Base-by-base conservation (phyloP, 176 grass and related monocot genomes). In the Microstegium vimineum region DNA sequence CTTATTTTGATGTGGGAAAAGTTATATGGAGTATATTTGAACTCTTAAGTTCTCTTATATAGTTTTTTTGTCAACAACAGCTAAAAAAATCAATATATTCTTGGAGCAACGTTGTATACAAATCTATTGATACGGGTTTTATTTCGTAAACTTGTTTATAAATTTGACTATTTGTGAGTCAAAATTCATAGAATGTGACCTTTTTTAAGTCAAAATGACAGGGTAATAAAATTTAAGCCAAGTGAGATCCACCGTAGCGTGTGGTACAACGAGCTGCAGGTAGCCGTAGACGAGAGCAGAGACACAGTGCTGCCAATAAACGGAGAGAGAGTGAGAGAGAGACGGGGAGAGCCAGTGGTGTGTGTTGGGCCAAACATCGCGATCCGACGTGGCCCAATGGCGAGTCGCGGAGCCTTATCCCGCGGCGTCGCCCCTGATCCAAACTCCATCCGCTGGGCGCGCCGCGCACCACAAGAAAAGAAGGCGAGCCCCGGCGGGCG, bases 301-400 rank as follows among this genome's bases (percentile, higher is more conserved):
- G 22, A 57, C 46, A 56, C 20, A 22, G 8, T 66, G 64, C 32
- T 36, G 15, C 64, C 28, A 65, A n/a, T n/a, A n/a, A 65, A 33
- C 62, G 13, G 25, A 17, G 63, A 4, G 3, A 17, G 38, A 28
- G 1, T 9, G 42, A 14, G 43, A 20, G 67, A 1, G 47, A 0
- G 49, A 22, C 18, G 4, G 2, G 16, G 28, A 70, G 28, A 75
- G 32, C 73, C 73, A 76, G 52, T 57, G 8, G 33, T 15, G 22
- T 17, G 74, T 6, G 34, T 0, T 18, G 0, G 23, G 0, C 22
- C 8, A 69, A n/a, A 59, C 87, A 62, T 41, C 40, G 40, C 69
- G 40, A 86, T 92, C 83, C 90, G 84, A 89, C 87, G 87, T 97
- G 91, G 94, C 35, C 92, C 94, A 97, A 92, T 97, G 78, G 82